Conservation (phyloP, 2,329 filamentous ascomycete species). For the Parastagonospora avenae region DNA sequence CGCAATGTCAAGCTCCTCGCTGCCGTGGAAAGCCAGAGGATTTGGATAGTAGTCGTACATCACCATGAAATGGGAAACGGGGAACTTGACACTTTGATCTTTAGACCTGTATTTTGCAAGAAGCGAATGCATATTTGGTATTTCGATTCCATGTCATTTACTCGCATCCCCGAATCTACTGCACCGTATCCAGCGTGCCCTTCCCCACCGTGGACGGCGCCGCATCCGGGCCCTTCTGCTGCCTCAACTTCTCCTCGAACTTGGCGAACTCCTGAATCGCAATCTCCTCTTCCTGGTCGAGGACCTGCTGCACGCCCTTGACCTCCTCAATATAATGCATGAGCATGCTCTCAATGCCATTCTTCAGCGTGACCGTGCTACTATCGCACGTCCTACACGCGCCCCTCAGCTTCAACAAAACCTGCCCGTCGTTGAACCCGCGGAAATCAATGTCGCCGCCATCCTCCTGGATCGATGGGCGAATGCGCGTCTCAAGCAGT, state of each 20-base stretch:
- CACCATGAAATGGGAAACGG: too few species aligned
- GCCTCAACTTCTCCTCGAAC: conserved; percentile 83
- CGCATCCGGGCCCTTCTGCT: conserved; percentile 61
- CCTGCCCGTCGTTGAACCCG: conserved; percentile 84
- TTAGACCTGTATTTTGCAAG: too few species aligned
- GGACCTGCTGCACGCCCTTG: conserved; percentile 84
- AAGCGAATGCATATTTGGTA: background rate
- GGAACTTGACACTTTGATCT: too few species aligned
- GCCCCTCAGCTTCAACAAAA: conserved; percentile 84
- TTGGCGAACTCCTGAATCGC: conserved; percentile 86
- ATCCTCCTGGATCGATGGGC: conserved; percentile 95
- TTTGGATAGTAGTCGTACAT: too few species aligned
- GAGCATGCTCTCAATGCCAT: conserved; percentile 97
- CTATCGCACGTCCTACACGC: conserved; percentile 96
- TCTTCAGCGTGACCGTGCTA: conserved; percentile 95
- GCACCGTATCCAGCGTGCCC: conserved; percentile 54
- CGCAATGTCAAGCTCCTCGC: too few species aligned
- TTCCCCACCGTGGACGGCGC: conserved; percentile 57
- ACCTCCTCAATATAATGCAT: conserved; percentile 95
- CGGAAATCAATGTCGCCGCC: conserved; percentile 96
- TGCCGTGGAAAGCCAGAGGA: too few species aligned
- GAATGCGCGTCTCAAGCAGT: conserved; percentile 89
- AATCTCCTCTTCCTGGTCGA: conserved; percentile 91
- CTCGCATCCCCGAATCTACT: too few species aligned
- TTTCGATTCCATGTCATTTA: background rate